Percentiles rank a stretch among this genome's conserved stretches.
phyloP scores from a whole-genome alignment of 805 yeast species.

The Diddensiella transvaalensis region DNA sequence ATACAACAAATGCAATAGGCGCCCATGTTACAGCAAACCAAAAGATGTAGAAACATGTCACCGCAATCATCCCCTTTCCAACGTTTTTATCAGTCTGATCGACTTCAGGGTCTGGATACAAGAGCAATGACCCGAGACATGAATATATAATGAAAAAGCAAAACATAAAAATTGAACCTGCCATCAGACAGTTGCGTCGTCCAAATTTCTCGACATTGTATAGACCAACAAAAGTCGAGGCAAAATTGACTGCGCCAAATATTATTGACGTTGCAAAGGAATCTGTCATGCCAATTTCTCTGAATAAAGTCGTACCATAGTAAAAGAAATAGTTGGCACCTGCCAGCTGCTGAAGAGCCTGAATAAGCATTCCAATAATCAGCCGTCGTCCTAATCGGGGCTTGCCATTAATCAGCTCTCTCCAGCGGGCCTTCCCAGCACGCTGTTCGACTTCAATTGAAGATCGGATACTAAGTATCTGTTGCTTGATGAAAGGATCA shows the following conservation, averaged over 20 bases:
- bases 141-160: constrained; percentile 52
- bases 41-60: constrained; percentile 49
- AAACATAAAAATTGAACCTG: constrained; percentile 47
- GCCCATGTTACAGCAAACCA: constrained; percentile 58
- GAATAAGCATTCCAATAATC: constrained; percentile 43
- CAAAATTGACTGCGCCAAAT: constrained; percentile 50
- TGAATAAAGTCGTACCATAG: constrained; percentile 56
- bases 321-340: constrained; percentile 69
- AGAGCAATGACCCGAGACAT: constrained; percentile 41
- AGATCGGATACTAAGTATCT: constrained; percentile 37
- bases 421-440: constrained; percentile 51
- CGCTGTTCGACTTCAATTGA: constrained; percentile 48
- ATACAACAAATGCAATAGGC: constrained; percentile 65
- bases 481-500: constrained; percentile 34
- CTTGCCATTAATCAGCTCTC: constrained; percentile 47
- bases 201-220: constrained; percentile 50
- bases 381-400: constrained; percentile 40
- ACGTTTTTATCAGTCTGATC: constrained; percentile 35
- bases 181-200: constrained; percentile 44
- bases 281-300: constrained; percentile 40
- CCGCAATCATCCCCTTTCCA: constrained; percentile 51
- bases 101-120: constrained; percentile 35
- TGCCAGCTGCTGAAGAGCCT: constrained; percentile 56
- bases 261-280: constrained; percentile 55
- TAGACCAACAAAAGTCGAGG: constrained; percentile 48